Percentiles rank a stretch among this genome's conserved stretches.
Evolutionary conservation across 345 rosid species (phyloP).

Genomic region (Eucalyptus shirleyi): DNA sequence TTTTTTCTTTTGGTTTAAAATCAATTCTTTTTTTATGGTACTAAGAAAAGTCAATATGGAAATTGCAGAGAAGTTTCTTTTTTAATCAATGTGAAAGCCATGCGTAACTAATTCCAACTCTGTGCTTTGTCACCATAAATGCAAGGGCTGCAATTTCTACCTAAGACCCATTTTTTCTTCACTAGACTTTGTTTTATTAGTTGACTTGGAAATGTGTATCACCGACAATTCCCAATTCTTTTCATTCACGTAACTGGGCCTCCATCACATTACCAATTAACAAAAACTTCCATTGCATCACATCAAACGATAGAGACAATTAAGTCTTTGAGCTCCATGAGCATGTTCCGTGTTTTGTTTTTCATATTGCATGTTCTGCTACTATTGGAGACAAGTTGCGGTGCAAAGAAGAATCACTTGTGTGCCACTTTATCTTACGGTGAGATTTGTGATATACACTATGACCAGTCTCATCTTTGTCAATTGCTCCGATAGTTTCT

Average conservation of each 20-base stretch:
- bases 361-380: not conserved
- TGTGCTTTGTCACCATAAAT: not conserved
- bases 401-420: not conserved
- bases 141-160: too few species aligned
- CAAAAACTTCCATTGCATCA: not conserved
- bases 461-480: too few species aligned
- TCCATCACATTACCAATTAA: not conserved
- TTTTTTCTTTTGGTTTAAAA: too few species aligned
- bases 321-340: not conserved
- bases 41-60: not conserved
- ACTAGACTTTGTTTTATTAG: not conserved
- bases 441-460: too few species aligned
- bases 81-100: too few species aligned
- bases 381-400: fast-evolving
- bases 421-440: too few species aligned
- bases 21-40: too few species aligned
- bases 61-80: not conserved
- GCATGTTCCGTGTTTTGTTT: not conserved
- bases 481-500: too few species aligned
- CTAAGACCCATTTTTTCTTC: not conserved
- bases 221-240: too few species aligned
- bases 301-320: not conserved
- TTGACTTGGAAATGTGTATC: not conserved
- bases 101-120: not conserved
- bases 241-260: not conserved